Evolutionary conservation across 2,329 filamentous ascomycete genomes (phyloP).

Genomic region (Curvularia spicifera): DNA sequence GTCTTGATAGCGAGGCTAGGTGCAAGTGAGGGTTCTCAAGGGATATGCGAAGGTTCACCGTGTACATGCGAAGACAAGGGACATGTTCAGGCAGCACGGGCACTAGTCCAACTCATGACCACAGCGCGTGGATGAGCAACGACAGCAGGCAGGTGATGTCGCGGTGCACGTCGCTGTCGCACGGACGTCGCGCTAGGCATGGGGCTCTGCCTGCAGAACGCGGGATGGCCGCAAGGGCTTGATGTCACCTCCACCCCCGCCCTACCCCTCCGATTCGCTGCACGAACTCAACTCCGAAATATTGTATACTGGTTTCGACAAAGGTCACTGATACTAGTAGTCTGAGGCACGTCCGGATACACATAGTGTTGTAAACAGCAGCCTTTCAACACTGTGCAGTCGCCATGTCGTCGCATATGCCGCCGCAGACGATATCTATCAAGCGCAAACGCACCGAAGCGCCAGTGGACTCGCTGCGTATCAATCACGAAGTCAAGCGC

Average conservation of each 20-base stretch:
- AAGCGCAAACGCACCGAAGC: constrained; percentile 64
- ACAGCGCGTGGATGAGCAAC: constrained; percentile 24
- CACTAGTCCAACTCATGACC: constrained; percentile 23
- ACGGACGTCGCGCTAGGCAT: constrained; percentile 7
- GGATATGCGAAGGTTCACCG: constrained; percentile 4
- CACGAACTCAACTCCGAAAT: constrained; percentile 5
- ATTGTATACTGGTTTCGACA: neutral
- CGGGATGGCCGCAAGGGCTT: constrained; percentile 15
- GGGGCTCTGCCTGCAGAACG: constrained; percentile 20
- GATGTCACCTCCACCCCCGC: constrained; percentile 19
- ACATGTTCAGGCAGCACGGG: constrained; percentile 27
- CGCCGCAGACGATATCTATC: constrained; percentile 48
- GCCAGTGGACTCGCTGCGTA: constrained; percentile 59
- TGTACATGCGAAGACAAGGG: constrained; percentile 19
- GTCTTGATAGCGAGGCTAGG: constrained; percentile 5
- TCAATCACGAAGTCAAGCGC: constrained; percentile 34
- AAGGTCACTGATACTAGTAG: no score
- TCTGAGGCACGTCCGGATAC: no score
- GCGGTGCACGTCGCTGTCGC: constrained; percentile 18
- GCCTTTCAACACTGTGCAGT: no score
- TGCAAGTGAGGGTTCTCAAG: constrained; percentile 17
- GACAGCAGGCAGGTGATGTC: constrained; percentile 21
- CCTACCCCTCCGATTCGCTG: constrained; percentile 22
- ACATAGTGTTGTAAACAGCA: no score
- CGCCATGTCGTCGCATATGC: constrained; percentile 7